Evolutionary conservation across 1,284 basidiomycete species (phyloP).

Genomic region (Rhodotorula sp.): DNA sequence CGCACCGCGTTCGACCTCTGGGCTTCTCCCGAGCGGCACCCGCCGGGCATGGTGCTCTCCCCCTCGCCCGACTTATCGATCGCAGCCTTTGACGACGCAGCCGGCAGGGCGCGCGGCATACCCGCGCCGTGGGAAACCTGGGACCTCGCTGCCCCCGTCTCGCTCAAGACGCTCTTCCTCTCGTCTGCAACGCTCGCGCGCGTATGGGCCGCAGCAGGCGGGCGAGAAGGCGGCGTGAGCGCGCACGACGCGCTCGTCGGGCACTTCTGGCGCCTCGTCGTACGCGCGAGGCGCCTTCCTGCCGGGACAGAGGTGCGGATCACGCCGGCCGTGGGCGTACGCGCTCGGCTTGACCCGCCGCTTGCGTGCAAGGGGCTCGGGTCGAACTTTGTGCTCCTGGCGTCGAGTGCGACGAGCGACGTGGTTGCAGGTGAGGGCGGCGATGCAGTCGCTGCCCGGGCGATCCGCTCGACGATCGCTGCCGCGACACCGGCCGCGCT

Average conservation of each 20-base stretch:
- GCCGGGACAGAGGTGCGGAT: background rate
- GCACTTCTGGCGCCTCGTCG: background rate
- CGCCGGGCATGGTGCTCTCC: background rate
- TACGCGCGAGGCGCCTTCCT: background rate
- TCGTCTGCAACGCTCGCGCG: background rate
- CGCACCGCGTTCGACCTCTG: background rate
- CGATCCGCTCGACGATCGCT: background rate
- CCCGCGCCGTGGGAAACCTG: background rate
- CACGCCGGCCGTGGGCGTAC: background rate
- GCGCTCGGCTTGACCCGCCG: background rate
- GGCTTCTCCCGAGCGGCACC: background rate
- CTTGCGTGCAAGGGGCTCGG: background rate
- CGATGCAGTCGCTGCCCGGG: background rate
- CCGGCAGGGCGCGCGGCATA: background rate
- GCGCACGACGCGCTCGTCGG: constrained; percentile 1
- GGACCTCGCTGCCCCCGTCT: background rate
- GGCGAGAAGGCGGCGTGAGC: background rate
- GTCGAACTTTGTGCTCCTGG: background rate
- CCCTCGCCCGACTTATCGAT: background rate
- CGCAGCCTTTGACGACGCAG: background rate
- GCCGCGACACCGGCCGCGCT: background rate
- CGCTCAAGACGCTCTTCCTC: background rate
- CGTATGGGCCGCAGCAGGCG: background rate
- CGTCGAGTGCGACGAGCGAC: background rate
- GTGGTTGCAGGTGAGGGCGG: background rate